Evolutionary conservation across 2,329 filamentous ascomycete genomes (phyloP), one percentile per base, ranked within the genome.

Genomic region (Ascochyta clinopodiicola): DNA sequence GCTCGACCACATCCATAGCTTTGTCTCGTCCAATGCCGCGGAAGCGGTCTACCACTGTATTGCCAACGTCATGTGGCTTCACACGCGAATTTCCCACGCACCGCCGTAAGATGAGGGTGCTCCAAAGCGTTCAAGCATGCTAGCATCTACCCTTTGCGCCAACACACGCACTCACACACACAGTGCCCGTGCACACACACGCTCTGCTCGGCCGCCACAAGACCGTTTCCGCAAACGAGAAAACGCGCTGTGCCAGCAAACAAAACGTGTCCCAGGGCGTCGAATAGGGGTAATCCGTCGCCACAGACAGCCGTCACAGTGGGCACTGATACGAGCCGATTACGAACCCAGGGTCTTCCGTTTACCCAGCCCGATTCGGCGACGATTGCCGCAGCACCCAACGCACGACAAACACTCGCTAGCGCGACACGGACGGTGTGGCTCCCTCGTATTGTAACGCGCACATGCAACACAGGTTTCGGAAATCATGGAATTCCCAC

Each of bases 221-320:
- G 15, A 32, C 51, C 34, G 45, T 50, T 45, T 34, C 39, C 35
- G 34, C 31, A 45, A 39, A 42, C 42, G 29, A 50, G 45, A 24
- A 50, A 17, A 1, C 17, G 17, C 17, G 17, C 17, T 17, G 17
- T 17, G 17, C 17, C 17, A 17, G 17, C 17, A 17, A 17, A 45
- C 29, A 55, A 50, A 40, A 35, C 42, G 46, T 50, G 46, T 19
- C 24, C 44, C 31, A 12, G 21, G 44, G 44, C 40, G 44, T 48
- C 51, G 51, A 57, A 57, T 57, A 57, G 55, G 55, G 55, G 55
- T 46, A 46, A 46, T 49, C 36, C 36, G 44, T 53, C 35, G 44
- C 55, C 55, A 57, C 55, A 48, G 21, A 38, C 37, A 19, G n/a
- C 24, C 10, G 31, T 36, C 27, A 29, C 22, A 29, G 51, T 48